Conservation (phyloP, 2,329 filamentous ascomycete species). For the Aspergillus carbonarius region DNA sequence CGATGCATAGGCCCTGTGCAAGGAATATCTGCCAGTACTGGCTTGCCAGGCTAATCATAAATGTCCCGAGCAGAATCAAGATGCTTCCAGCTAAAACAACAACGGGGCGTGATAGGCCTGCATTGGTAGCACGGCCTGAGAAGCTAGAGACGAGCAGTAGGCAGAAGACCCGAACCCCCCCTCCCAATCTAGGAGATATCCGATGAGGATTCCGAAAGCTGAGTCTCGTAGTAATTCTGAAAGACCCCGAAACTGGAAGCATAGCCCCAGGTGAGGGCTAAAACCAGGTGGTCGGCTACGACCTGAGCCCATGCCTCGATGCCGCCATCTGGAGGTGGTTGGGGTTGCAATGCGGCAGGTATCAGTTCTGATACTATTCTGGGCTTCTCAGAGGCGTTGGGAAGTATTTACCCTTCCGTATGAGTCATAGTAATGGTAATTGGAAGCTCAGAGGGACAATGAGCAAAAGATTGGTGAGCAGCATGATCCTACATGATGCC, state of each 20-base stretch:
- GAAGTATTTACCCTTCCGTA: too few species aligned
- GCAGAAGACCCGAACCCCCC: constrained; percentile 39
- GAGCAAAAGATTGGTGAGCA: too few species aligned
- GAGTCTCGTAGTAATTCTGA: neutral
- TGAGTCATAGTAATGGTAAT: too few species aligned
- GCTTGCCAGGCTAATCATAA: constrained; percentile 46
- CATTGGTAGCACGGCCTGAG: constrained; percentile 43
- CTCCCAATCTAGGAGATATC: constrained; percentile 24
- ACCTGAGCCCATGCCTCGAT: neutral
- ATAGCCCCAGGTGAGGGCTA: neutral
- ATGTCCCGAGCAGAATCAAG: constrained; percentile 43
- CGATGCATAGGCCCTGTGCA: constrained; percentile 44
- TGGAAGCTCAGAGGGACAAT: too few species aligned
- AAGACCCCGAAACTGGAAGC: neutral
- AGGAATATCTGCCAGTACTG: constrained; percentile 53
- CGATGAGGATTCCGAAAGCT: neutral
- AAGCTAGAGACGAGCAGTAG: constrained; percentile 46
- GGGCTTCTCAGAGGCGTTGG: too few species aligned
- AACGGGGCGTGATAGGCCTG: constrained; percentile 39
- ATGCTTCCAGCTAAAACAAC: constrained; percentile 29
- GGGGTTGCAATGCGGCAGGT: neutral
- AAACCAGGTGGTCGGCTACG: neutral
- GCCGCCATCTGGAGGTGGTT: neutral
- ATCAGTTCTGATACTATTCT: too few species aligned
- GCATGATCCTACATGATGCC: too few species aligned